Conservation (phyloP, 2,329 filamentous ascomycete genomes). For the Mycosphaerelloides madeirae region DNA sequence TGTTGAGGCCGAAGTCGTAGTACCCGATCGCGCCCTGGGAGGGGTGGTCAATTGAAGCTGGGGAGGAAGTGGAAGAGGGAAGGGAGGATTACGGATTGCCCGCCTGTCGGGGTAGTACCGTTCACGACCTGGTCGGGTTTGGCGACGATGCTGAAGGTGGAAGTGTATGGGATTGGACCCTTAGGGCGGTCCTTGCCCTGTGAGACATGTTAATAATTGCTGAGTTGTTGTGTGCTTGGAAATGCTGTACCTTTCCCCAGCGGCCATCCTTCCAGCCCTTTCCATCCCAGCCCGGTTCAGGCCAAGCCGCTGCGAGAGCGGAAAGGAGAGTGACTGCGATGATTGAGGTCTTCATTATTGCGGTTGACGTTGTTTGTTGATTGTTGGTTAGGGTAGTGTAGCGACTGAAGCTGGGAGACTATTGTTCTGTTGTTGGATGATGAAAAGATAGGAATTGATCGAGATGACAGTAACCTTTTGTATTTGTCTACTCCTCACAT, state of each 20-base stretch:
- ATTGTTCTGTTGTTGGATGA: no score
- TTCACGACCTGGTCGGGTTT: conserved; percentile 49
- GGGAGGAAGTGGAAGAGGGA: neutral
- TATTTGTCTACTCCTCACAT: no score
- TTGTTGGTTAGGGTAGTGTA: no score
- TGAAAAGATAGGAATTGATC: no score
- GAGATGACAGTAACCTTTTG: no score
- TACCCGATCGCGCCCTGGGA: conserved; percentile 40
- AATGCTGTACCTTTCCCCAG: neutral
- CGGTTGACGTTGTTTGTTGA: no score
- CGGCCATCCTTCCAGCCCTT: neutral
- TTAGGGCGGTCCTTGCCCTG: conserved; percentile 6
- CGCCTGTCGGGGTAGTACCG: conserved; percentile 30
- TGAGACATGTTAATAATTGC: neutral
- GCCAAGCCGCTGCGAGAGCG: neutral
- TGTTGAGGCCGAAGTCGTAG: conserved; percentile 53
- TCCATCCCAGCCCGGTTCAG: neutral
- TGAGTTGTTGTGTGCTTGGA: neutral
- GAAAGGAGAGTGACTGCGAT: neutral
- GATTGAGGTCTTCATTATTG: neutral
- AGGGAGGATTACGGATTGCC: conserved; percentile 14
- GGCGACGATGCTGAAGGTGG: conserved; percentile 46
- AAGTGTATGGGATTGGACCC: conserved; percentile 39
- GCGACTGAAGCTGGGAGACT: no score
- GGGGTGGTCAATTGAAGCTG: neutral